Evolutionary conservation across 106 monocot species (phyloP).

Genomic region (Chionographis japonica): DNA sequence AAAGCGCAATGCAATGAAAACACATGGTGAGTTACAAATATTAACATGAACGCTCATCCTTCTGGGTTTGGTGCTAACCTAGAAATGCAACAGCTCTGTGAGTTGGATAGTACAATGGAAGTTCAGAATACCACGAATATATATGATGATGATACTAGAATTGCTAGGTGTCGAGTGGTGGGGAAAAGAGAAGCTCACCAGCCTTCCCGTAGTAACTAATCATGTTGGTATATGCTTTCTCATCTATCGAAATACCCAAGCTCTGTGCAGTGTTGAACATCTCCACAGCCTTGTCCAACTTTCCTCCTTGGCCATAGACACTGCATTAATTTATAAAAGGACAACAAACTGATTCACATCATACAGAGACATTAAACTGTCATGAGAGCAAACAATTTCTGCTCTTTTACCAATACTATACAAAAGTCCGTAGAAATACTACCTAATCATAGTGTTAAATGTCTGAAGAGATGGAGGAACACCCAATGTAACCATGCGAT

Average conservation of each 20-base stretch:
- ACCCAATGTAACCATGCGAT: conserved; percentile 76
- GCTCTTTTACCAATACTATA: neutral
- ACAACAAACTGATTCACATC: neutral
- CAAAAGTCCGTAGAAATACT: conserved; percentile 5
- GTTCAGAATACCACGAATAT: too few species aligned
- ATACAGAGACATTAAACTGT: neutral
- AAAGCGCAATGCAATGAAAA: conserved; percentile 1
- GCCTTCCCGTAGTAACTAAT: conserved; percentile 79
- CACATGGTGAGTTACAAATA: neutral
- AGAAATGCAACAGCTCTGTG: neutral
- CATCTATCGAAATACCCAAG: conserved; percentile 57
- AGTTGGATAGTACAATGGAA: too few species aligned
- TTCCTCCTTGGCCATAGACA: conserved; percentile 94
- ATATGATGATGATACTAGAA: neutral
- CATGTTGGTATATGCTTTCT: conserved; percentile 95
- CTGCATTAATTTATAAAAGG: conserved; percentile 32
- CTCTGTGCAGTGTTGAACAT: conserved; percentile 63
- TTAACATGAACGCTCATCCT: neutral
- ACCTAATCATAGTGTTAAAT: conserved; percentile 98
- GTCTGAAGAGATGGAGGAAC: conserved; percentile 75
- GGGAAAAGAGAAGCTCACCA: conserved; percentile 35
- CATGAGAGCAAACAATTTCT: neutral
- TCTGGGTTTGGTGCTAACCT: neutral
- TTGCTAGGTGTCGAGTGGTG: neutral
- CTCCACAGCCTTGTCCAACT: conserved; percentile 81